A percentile compares a stretch with the other conserved stretches of the same genome.
Conservation (phyloP, 2,329 filamentous ascomycete species). For the Blastomyces percursus region DNA sequence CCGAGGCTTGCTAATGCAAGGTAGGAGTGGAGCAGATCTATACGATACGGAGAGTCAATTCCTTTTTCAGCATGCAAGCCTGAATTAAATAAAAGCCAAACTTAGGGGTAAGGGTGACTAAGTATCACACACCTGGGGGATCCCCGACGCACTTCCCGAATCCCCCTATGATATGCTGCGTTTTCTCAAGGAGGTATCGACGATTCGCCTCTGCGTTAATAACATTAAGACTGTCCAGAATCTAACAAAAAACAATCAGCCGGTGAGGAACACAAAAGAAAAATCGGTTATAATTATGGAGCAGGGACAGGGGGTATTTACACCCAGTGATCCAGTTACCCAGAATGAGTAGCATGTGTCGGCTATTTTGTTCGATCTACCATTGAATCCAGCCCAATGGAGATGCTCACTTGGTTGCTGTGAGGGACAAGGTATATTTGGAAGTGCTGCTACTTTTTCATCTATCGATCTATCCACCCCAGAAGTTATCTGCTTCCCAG, state of each 20-base stretch:
- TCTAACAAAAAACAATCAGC: conserved; percentile 32
- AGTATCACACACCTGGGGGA: conserved; percentile 47
- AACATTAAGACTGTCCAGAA: conserved; percentile 49
- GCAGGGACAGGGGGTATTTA: conserved; percentile 21
- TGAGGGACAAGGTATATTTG: conserved; percentile 16
- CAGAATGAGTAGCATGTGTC: conserved; percentile 98
- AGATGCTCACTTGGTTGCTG: conserved; percentile 22
- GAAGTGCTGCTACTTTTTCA: conserved; percentile 21
- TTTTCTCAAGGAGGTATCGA: conserved; percentile 72
- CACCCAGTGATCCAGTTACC: conserved; percentile 56
- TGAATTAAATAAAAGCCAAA: conserved; percentile 28
- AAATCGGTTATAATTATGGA: neutral
- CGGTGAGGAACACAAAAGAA: neutral
- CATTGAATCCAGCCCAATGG: conserved; percentile 67
- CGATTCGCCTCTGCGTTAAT: conserved; percentile 51
- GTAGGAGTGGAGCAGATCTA: conserved; percentile 77
- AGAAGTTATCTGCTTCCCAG: conserved; percentile 20
- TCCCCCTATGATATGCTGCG: conserved; percentile 74
- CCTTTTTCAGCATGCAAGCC: conserved; percentile 11
- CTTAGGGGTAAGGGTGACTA: conserved; percentile 6
- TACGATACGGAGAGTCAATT: conserved; percentile 31
- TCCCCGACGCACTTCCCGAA: conserved; percentile 63
- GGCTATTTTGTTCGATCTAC: conserved; percentile 77
- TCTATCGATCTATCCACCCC: conserved; percentile 8
- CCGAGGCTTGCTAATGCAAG: conserved; percentile 73